Percentiles rank a stretch among this genome's conserved stretches.
These are phyloP conservation scores for Vigna angularis DNA, from an alignment of 306 rosid genomes.

Conservation along the genomic window DNA sequence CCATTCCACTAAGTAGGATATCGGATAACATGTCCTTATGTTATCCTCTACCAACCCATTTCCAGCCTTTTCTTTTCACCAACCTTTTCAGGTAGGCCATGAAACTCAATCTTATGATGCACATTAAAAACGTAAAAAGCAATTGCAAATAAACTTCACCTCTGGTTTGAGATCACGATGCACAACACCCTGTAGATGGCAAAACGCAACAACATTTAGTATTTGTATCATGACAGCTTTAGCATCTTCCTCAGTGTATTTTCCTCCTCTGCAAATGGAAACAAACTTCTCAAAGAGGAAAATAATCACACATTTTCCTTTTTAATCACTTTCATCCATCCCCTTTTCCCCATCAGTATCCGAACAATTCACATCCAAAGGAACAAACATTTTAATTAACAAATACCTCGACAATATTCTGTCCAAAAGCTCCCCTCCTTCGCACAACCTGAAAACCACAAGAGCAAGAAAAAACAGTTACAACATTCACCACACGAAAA, in stretches of 20 bases:
- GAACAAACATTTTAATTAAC: constrained; percentile 18
- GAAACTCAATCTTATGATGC: not conserved
- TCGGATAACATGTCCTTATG: constrained; percentile 1
- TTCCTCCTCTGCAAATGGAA: constrained; percentile 81
- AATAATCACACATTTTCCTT: constrained; percentile 20
- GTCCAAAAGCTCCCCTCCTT: constrained; percentile 97
- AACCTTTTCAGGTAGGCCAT: not conserved
- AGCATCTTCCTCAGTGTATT: constrained; percentile 93
- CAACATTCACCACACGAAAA: constrained; percentile 23
- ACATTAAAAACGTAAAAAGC: not conserved
- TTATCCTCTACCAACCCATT: not conserved
- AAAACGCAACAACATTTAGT: constrained; percentile 85
- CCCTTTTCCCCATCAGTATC: constrained; percentile 6
- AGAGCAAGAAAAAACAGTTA: constrained; percentile 16
- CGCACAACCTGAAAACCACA: constrained; percentile 68
- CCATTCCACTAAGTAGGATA: constrained; percentile 32
- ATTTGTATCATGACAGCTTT: constrained; percentile 78
- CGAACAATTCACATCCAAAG: constrained; percentile 22
- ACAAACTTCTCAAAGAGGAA: constrained; percentile 30
- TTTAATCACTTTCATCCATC: not conserved
- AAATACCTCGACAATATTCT: constrained; percentile 85
- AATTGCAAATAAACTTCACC: constrained; percentile 52
- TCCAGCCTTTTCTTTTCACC: not conserved
- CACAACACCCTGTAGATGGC: constrained; percentile 96
- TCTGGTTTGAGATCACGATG: constrained; percentile 98